Conservation (phyloP, 208 protist species). For the Acanthamoeba sp. region DNA sequence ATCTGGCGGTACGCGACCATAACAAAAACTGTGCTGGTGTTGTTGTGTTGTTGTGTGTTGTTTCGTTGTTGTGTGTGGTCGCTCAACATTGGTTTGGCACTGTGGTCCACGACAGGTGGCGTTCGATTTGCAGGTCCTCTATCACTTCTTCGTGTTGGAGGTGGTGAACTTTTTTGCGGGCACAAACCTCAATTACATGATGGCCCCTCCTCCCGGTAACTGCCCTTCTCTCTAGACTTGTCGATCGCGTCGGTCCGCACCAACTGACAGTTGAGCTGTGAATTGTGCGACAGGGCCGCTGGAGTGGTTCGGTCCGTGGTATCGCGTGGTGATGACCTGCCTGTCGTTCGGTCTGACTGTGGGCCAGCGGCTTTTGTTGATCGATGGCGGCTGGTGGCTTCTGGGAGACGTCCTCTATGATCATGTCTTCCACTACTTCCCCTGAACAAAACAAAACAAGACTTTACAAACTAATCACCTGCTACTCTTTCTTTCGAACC, state of each 20-base stretch:
- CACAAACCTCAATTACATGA: constrained; percentile 60
- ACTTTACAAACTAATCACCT: too few species aligned
- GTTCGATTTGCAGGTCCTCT: constrained; percentile 25
- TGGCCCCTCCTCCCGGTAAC: constrained; percentile 32
- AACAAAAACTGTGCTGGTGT: neutral
- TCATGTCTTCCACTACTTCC: neutral
- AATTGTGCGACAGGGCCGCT: neutral
- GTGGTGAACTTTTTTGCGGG: neutral
- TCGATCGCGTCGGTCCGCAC: neutral
- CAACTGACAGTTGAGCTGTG: neutral
- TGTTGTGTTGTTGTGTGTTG: too few species aligned
- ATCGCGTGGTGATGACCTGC: constrained; percentile 5
- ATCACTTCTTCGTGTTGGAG: constrained; percentile 55
- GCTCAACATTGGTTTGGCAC: neutral
- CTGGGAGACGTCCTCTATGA: constrained; percentile 33
- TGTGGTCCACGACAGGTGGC: neutral
- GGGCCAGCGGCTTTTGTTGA: neutral
- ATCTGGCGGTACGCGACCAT: neutral
- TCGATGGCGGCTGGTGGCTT: neutral
- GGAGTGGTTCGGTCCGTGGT: constrained; percentile 45
- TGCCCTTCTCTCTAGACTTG: neutral
- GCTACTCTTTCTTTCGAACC: too few species aligned
- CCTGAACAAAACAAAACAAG: too few species aligned
- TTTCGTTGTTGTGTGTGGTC: neutral
- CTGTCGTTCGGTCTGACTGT: neutral